A percentile compares a stretch with the other conserved stretches of the same genome.
phyloP scores from a whole-genome alignment of 179 eudicot species.

The Silene coronaria region DNA sequence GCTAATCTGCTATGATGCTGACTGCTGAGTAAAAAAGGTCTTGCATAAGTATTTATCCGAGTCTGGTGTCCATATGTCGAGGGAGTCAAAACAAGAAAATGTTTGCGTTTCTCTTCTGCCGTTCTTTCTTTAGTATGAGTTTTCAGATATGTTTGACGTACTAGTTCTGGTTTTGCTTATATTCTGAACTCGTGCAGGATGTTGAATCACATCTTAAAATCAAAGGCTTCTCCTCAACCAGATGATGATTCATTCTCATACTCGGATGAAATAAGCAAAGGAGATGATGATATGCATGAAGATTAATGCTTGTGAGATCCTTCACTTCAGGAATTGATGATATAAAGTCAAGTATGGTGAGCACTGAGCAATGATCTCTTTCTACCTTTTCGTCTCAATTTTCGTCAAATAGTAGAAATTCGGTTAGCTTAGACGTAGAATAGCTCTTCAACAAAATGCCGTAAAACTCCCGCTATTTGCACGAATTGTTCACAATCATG shows the following conservation, averaged over 20 bases:
- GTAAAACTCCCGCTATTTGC: too few relatives aligned
- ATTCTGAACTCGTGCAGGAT: slow-evolving; percentile 40
- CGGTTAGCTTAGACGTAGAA: neutral
- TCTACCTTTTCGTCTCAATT: neutral
- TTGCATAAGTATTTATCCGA: neutral
- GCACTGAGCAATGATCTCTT: slow-evolving; percentile 2
- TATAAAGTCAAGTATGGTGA: slow-evolving; percentile 15
- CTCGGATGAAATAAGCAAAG: slow-evolving; percentile 31
- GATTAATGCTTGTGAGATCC: slow-evolving; percentile 28
- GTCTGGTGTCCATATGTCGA: neutral
- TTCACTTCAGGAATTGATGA: slow-evolving; percentile 1
- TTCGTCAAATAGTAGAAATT: too few relatives aligned
- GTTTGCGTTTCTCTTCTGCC: neutral
- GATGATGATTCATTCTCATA: slow-evolving; percentile 30
- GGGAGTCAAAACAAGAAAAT: neutral
- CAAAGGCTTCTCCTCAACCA: slow-evolving; percentile 34
- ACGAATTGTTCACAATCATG: too few relatives aligned
- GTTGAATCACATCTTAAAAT: slow-evolving; percentile 38
- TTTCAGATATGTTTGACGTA: neutral
- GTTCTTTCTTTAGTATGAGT: neutral
- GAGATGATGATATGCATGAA: slow-evolving; percentile 45
- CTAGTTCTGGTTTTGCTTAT: neutral
- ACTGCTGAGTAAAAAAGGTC: too few relatives aligned
- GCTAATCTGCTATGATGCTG: too few relatives aligned
- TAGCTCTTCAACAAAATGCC: neutral